Conservation (phyloP, 768 basidiomycete species). For the Lentinula sp. region DNA sequence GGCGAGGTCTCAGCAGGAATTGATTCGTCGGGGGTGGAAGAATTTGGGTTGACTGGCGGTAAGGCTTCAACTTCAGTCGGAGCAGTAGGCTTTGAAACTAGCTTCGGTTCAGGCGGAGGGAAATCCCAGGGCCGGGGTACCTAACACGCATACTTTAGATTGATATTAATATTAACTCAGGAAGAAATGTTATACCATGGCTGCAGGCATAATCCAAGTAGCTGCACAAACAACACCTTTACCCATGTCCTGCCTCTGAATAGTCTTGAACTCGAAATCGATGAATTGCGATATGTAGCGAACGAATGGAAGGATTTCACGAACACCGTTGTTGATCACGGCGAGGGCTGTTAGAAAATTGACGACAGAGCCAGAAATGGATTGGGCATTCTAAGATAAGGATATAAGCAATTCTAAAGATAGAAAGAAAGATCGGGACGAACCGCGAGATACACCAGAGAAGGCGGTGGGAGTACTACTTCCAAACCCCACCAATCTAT, state of each 20-base stretch:
- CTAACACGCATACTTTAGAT: conserved; percentile 16
- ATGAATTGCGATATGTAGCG: conserved; percentile 78
- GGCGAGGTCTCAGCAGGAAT: not conserved
- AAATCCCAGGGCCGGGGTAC: conserved; percentile 81
- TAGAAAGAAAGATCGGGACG: conserved; percentile 13
- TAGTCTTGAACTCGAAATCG: conserved; percentile 66
- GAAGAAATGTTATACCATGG: conserved; percentile 35
- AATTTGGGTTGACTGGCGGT: not conserved
- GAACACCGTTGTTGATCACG: conserved; percentile 64
- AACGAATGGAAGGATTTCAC: conserved; percentile 79
- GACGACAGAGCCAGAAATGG: conserved; percentile 57
- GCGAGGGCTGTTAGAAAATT: conserved; percentile 73
- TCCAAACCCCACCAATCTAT: conserved; percentile 92
- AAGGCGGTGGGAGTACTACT: conserved; percentile 65
- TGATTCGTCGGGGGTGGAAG: not conserved
- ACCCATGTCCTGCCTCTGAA: conserved; percentile 60
- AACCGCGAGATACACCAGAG: conserved; percentile 54
- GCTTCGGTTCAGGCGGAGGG: conserved; percentile 31
- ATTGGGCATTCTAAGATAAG: conserved; percentile 42
- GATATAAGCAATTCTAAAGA: not conserved
- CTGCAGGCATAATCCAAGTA: conserved; percentile 86
- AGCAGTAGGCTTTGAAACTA: conserved; percentile 17
- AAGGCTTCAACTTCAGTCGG: conserved; percentile 10
- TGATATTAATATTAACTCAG: not conserved
- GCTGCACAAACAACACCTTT: conserved; percentile 83